These are phyloP conservation scores for Mycosarcoma mackinlayi DNA, from an alignment of 1,284 basidiomycete genomes.

Conservation along the genomic window DNA sequence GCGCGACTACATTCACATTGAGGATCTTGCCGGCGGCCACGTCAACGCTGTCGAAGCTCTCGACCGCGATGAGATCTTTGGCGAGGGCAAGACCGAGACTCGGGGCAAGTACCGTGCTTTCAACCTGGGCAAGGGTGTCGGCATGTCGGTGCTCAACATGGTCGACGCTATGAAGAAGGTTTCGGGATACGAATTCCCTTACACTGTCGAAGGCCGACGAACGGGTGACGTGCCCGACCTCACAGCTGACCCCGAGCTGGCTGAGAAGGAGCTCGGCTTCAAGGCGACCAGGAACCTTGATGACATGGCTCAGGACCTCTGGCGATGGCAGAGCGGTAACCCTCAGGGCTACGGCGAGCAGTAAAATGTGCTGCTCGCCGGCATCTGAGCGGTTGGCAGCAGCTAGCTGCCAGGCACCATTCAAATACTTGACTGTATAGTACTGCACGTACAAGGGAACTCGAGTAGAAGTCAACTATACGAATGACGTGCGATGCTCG, in stretches of 20 bases:
- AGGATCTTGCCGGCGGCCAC: slow-evolving; percentile 94
- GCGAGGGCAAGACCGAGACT: slow-evolving; percentile 57
- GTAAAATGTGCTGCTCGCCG: slow-evolving; percentile 10
- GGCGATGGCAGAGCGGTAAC: slow-evolving; percentile 69
- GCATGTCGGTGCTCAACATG: slow-evolving; percentile 92
- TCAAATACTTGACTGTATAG: not conserved
- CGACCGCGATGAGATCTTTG: slow-evolving; percentile 74
- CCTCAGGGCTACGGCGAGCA: slow-evolving; percentile 68
- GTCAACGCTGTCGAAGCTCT: slow-evolving; percentile 90
- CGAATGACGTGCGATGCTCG: too few relatives aligned
- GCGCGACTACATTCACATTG: slow-evolving; percentile 96
- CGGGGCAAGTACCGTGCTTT: slow-evolving; percentile 83
- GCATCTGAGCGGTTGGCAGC: too few relatives aligned
- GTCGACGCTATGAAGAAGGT: slow-evolving; percentile 94
- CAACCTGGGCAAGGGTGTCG: slow-evolving; percentile 93
- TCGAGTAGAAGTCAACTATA: too few relatives aligned
- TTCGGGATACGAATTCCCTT: slow-evolving; percentile 82
- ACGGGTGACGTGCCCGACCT: slow-evolving; percentile 95
- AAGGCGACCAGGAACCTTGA: slow-evolving; percentile 74
- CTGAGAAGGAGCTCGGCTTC: slow-evolving; percentile 94
- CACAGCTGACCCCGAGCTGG: slow-evolving; percentile 90
- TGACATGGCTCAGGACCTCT: slow-evolving; percentile 63
- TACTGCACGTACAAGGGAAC: too few relatives aligned
- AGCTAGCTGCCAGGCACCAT: too few relatives aligned
- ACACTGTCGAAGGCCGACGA: slow-evolving; percentile 85